phyloP scores from a whole-genome alignment of 805 yeast genomes.

The Groenewaldozyma salmanticensis region DNA sequence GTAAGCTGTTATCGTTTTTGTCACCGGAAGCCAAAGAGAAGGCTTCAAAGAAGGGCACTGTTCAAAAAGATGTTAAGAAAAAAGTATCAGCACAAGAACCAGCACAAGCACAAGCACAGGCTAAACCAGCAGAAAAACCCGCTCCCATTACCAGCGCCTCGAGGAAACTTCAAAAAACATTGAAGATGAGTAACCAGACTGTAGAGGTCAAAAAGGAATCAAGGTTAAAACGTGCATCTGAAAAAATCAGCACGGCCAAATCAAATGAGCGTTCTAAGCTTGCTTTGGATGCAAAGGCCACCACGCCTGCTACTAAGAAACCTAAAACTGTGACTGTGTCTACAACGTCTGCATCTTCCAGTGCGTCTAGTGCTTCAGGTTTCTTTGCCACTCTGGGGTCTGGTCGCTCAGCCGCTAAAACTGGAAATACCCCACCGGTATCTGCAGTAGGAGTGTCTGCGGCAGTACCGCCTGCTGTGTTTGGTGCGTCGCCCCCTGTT shows the following conservation, averaged over 20 bases:
- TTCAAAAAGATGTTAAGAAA: too few species aligned
- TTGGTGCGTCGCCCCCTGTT: too few species aligned
- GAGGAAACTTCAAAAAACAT: not conserved
- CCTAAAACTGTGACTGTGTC: too few species aligned
- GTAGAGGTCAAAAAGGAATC: not conserved
- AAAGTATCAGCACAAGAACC: slow-evolving; percentile 1
- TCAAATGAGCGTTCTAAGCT: not conserved
- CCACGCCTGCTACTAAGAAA: not conserved
- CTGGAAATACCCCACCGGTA: too few species aligned
- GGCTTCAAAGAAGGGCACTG: not conserved
- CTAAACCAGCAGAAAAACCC: not conserved
- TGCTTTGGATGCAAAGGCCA: not conserved
- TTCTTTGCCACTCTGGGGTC: too few species aligned
- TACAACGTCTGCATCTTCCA: too few species aligned
- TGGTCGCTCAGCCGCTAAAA: too few species aligned
- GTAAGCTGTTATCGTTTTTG: not conserved
- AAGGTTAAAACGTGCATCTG: not conserved
- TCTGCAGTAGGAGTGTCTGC: too few species aligned
- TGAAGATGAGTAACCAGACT: not conserved
- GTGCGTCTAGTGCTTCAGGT: too few species aligned
- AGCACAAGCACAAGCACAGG: not conserved
- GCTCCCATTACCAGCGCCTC: not conserved
- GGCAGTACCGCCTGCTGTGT: too few species aligned
- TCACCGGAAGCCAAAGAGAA: slow-evolving; percentile 1
- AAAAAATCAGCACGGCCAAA: not conserved